Evolutionary conservation across 2,329 filamentous ascomycete species (phyloP), one percentile per base, ranked within the genome.

Genomic region (Sordariomycetes sp.): DNA sequence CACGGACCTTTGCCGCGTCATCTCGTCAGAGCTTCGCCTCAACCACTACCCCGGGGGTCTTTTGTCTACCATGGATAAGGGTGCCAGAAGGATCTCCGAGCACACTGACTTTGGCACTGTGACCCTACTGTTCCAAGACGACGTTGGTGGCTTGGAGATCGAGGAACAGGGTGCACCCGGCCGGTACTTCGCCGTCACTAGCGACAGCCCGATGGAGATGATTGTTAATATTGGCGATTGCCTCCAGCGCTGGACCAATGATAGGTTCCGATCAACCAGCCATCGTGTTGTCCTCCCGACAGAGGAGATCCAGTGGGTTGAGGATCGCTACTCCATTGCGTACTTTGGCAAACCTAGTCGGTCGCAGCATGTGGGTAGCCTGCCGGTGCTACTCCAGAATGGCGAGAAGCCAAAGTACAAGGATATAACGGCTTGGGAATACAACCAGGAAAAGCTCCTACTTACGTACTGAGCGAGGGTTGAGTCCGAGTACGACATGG

Each of bases 211-310:
- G 1, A 46, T 42, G 0, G 47, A 54, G 17, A 50, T 65, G 6
- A 48, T 62, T 19, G 47, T 65, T 32, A 63, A 62, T 41, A 54
- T 61, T 11, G 50, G 56, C 5, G 60, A 65, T 32, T 59, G 48
- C 0, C 38, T 66, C 3, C 50, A 63, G 42, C 51, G 60, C 0
- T 45, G 53, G 44, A 60, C 59, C 2, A 61, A 61, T 19, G 49
- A 53, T 11, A 44, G 37, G 0, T 42, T 64, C 33, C 44, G 38
- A 12, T 49, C 55, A 0, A 53, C 50, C 0, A 42, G 53, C 6
- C 59, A 64, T 33, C 25, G 18, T n/a, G 44, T 59, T 8, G 50
- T 42, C 3, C 37, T 46, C 4, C 56, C 55, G 7, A n/a, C n/a
- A n/a, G n/a, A n/a, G n/a, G n/a, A n/a, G n/a, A n/a, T n/a, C n/a